Evolutionary conservation across 2,329 filamentous ascomycete species (phyloP), one percentile per base, ranked within the genome.

Genomic region (Fusarium albosuccineum): DNA sequence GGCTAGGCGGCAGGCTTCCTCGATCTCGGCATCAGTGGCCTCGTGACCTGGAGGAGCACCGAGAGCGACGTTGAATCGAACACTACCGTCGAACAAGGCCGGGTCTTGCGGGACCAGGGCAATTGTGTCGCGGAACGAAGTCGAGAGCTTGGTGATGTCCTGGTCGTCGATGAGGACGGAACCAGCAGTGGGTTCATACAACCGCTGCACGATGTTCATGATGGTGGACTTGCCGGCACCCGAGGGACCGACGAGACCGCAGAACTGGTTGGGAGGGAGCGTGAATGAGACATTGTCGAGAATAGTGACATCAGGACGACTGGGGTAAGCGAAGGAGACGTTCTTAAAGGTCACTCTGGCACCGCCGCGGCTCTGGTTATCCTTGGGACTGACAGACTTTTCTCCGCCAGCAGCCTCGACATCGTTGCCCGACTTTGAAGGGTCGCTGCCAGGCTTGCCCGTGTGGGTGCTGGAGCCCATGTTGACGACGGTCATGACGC

Each of bases 191-290:
- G 83, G 80, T 5, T 75, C 74, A 72, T 86, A 86, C 61, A 87
- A 80, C 6, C 83, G 76, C 66, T 86, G 83, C 2, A 86, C 76
- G 9, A 86, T 77, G 4, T 85, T 83, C 70, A 91, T 83, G 36
- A 89, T 87, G 17, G 89, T 91, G 1, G 87, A 90, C 72, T 91
- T 91, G 1, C 89, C 89, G 1, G 88, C 86, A 3, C 89, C 89
- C 0, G 86, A 89, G 7, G 88, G 87, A 0, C 89, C 89, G 5
- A 91, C 88, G 6, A 91, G 79, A 2, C 87, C 89, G 61, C 83
- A 85, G 72, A 91, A 90, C 52, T 88, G 82, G 2, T 87, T 87
- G 0, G 87, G 81, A 17, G 82, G 77, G 49, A 91, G 85, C 0
- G 81, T 82, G 27, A 92, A 80, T 17, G 81, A 85, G 8, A 91